Conservation (phyloP, 768 basidiomycete genomes). For the Suillus lakei region DNA sequence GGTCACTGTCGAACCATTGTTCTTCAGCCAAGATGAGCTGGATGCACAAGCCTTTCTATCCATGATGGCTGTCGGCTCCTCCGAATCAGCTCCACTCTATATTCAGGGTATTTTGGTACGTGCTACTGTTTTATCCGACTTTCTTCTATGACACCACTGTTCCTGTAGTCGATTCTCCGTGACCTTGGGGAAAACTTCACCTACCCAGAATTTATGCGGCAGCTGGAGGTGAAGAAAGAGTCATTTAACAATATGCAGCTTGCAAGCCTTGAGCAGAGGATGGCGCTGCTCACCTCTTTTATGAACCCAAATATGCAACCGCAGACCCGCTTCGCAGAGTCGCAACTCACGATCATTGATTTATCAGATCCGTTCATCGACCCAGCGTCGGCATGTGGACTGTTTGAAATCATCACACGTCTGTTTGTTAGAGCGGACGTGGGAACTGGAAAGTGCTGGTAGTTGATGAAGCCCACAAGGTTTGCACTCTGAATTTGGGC, state of each 20-base stretch:
- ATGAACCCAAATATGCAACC: slow-evolving; percentile 46
- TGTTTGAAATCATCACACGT: slow-evolving; percentile 73
- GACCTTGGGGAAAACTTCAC: slow-evolving; percentile 65
- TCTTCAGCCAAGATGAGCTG: slow-evolving; percentile 61
- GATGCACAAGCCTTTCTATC: slow-evolving; percentile 72
- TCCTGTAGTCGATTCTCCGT: slow-evolving; percentile 60
- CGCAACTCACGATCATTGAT: slow-evolving; percentile 70
- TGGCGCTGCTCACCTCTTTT: slow-evolving; percentile 65
- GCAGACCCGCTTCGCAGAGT: slow-evolving; percentile 51
- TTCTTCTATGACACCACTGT: slow-evolving; percentile 2
- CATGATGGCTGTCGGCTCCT: slow-evolving; percentile 73
- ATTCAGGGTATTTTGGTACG: slow-evolving; percentile 70
- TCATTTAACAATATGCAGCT: slow-evolving; percentile 63
- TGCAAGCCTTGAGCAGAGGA: slow-evolving; percentile 62
- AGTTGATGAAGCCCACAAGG: slow-evolving; percentile 81
- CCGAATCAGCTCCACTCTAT: slow-evolving; percentile 67
- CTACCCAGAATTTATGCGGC: slow-evolving; percentile 51
- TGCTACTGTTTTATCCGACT: slow-evolving; percentile 6
- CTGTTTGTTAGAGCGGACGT: slow-evolving; percentile 66
- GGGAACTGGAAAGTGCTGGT: slow-evolving; percentile 67
- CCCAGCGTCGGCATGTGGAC: slow-evolving; percentile 62
- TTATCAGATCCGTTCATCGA: slow-evolving; percentile 79
- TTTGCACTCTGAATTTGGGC: slow-evolving; percentile 21
- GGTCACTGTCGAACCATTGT: slow-evolving; percentile 57
- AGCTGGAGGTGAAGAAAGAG: slow-evolving; percentile 50